Conservation (phyloP, 1,139 yeast genomes). For the Suhomyces taliae region DNA sequence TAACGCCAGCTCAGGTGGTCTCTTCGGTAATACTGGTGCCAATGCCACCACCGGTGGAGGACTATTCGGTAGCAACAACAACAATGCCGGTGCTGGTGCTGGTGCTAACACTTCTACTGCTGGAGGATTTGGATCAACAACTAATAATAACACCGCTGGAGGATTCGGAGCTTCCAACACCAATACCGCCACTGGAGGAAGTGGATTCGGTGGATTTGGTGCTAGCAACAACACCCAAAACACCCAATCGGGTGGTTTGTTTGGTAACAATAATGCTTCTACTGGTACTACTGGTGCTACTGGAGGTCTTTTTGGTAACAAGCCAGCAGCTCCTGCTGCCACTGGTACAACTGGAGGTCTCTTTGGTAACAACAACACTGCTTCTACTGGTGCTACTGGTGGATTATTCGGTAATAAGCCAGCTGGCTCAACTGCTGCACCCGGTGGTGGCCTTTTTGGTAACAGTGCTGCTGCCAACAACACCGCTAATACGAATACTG, state of each 20-base stretch:
- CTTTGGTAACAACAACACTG: conserved; percentile 2
- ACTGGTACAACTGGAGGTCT: conserved; percentile 4
- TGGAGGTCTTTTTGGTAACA: conserved; percentile 15
- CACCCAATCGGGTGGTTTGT: conserved; percentile 10
- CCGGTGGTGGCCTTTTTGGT: conserved; percentile 13
- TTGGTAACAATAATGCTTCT: conserved; percentile 12
- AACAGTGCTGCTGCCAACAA: conserved; percentile 9
- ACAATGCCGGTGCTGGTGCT: neutral
- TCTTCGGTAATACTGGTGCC: conserved; percentile 1
- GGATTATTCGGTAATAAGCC: conserved; percentile 16
- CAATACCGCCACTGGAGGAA: neutral
- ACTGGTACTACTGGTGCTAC: conserved; percentile 4
- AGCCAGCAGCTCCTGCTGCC: conserved; percentile 8
- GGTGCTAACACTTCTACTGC: neutral
- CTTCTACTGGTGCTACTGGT: conserved; percentile 7
- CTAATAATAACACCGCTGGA: conserved; percentile 10
- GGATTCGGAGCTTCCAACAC: conserved; percentile 14
- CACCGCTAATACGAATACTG: neutral
- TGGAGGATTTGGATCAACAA: conserved; percentile 11
- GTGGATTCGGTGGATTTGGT: neutral
- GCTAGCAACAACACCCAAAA: neutral
- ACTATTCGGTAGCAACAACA: conserved; percentile 4
- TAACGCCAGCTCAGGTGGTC: conserved; percentile 1
- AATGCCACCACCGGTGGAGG: conserved; percentile 5
- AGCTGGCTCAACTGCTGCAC: conserved; percentile 6